These are phyloP conservation scores for Agapanthus africanus DNA, from an alignment of 106 monocot species.

Conservation along the genomic window DNA sequence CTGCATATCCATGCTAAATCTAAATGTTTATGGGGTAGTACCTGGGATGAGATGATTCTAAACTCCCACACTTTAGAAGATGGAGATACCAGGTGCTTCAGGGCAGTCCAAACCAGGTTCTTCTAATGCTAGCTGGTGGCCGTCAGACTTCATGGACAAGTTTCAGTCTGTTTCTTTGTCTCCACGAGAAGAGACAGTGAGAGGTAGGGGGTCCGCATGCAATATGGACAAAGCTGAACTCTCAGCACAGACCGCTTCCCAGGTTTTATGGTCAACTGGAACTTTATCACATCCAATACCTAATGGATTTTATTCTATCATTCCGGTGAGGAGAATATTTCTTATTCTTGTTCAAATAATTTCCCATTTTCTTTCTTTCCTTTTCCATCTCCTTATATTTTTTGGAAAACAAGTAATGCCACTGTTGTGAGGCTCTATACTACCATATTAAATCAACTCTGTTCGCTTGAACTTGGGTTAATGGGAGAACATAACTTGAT, in stretches of 20 bases:
- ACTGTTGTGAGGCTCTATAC: background rate
- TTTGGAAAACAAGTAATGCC: background rate
- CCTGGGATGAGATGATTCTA: too few species aligned
- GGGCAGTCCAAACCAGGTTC: constrained; percentile 24
- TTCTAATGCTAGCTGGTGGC: constrained; percentile 33
- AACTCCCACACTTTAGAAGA: too few species aligned
- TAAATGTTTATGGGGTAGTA: too few species aligned
- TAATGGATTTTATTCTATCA: constrained; percentile 87
- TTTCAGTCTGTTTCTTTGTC: constrained; percentile 50
- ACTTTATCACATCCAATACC: constrained; percentile 61
- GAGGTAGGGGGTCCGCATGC: constrained; percentile 11
- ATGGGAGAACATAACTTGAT: background rate
- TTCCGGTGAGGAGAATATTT: constrained; percentile 55
- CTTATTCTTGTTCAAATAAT: background rate
- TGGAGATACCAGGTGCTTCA: constrained; percentile 37
- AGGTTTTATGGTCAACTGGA: constrained; percentile 85
- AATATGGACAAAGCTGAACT: constrained; percentile 25
- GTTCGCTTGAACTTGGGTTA: too few species aligned
- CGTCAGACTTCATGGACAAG: constrained; percentile 46
- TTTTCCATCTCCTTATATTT: background rate
- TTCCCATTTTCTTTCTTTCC: background rate
- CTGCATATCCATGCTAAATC: too few species aligned
- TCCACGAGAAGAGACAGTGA: constrained; percentile 24
- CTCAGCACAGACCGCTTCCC: constrained; percentile 52
- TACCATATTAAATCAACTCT: background rate